These are phyloP conservation scores for Larix kaempferi DNA, from an alignment of 75 land plant genomes.

Conservation along the genomic window DNA sequence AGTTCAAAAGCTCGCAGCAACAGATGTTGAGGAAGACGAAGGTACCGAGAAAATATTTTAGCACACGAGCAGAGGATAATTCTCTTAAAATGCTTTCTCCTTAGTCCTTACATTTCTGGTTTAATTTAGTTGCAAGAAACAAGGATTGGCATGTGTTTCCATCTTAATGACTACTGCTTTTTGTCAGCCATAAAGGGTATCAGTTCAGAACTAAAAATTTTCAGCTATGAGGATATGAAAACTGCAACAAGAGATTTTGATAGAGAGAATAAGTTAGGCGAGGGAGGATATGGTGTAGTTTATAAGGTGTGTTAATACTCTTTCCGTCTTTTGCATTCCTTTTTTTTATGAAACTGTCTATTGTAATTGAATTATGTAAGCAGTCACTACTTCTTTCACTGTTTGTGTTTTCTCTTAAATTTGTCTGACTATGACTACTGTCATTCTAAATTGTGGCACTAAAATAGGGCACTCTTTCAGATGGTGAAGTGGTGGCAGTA, in stretches of 20 bases:
- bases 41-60: conserved; percentile 11
- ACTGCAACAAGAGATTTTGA: conserved; percentile 14
- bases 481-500: conserved; percentile 14
- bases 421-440: neutral
- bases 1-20: neutral
- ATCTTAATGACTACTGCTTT: neutral
- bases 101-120: neutral
- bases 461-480: conserved; percentile 13
- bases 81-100: neutral
- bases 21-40: conserved; percentile 18
- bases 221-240: conserved; percentile 35
- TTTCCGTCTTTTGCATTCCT: neutral
- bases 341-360: neutral
- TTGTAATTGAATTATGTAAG: neutral
- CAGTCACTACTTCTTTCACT: neutral
- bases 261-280: conserved; percentile 18
- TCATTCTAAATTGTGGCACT: neutral
- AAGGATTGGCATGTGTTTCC: neutral
- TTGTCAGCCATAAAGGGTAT: conserved; percentile 35
- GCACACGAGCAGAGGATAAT: neutral
- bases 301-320: conserved; percentile 15
- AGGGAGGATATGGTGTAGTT: conserved; percentile 26
- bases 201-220: conserved; percentile 26
- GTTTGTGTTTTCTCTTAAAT: neutral
- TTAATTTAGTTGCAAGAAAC: conserved; percentile 1